Base-by-base conservation (phyloP, 2,329 filamentous ascomycete species). In the Dendryphion nanum region DNA sequence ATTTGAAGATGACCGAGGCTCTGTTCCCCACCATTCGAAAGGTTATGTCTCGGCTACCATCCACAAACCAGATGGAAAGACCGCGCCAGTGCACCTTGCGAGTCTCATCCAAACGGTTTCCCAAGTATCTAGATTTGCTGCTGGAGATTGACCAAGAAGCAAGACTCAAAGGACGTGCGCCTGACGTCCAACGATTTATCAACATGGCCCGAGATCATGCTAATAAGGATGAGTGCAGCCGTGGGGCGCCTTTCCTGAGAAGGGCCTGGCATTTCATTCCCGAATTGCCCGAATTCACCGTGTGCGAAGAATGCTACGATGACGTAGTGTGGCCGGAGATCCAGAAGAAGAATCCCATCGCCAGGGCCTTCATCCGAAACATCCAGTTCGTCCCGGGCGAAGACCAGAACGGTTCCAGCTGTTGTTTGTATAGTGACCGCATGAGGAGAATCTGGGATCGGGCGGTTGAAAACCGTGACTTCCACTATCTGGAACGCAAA, bases 241-340 rank as follows among this genome's bases (percentile, higher is more conserved):
- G 80, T 21, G 81, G 86, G 57, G 76, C 73, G n/a, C 73, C 80
- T 4, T 66, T 85, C 2, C 63, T 72, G n/a, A 76, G 80, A 38
- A 76, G 74, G 10, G 70, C 75, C 26, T 96, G 90, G 90, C 83
- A 94, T 62, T 82, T 78, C 38, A 88, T 94, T 62, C 80, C 85
- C 1, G 73, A 78, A 12, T 69, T 94, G 0, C 86, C 85, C 0
- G 79, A 89, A 33, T 81, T 95, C 53, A 89, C 85, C 1, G 83
- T 95, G 4, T 97, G 90, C 64, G 81, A 86, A 47, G 87, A 91
- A 63, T 97, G 90, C 63, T 95, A 86, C 60, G 79, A 87, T 13
- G 82, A 88, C 16, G 78, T 88, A 1, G 79, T 95, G n/a, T 80
- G 78, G 64, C 89, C 89, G 1, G 71, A 81, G 35, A 67, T 83